Evolutionary conservation across 306 rosid species (phyloP), one percentile per base, ranked within the genome.

Genomic region (Glycyrrhiza uralensis): DNA sequence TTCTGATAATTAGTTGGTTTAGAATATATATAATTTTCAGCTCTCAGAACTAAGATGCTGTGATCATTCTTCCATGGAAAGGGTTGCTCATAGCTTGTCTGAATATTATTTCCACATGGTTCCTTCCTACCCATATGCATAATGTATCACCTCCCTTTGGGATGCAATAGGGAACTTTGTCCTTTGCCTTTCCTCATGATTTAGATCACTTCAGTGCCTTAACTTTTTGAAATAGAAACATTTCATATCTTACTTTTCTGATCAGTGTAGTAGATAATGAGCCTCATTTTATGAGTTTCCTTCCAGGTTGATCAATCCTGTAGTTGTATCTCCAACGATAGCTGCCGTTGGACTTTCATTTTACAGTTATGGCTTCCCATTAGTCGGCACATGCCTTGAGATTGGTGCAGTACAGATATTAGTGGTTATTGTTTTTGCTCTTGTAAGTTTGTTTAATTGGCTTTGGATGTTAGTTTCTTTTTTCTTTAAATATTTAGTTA

Each of bases 341-440:
- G 99, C 99, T 66, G 99, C 99, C 22, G 97, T 95, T 79, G 99
- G 99, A 76, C 96, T 95, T 87, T 91, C 99, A 15, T 95, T 95
- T 82, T 95, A 79, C 77, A 88, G 93, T 79, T 95, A 91, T 73
- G 99, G 99, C 74, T 88, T 95, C 79, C 96, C 99, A 39, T 70
- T 84, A 71, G 93, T 91, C 35, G 97, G 99, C 71, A 87, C 85
- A 67, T 95, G 99, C 81, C 85, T 95, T 69, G 99, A 95, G 88
- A 89, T 95, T 47, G 99, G 99, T 26, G 96, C 90, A 0, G 83
- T 89, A 82, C 99, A 95, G 79, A 95, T 95, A 85, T 82, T 95
- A 42, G 78, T 89, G 76, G 96, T 89, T 56, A 71, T 95, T 76
- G 18, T 85, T 57, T 89, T 95, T 85, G 88, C 97, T 81, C 97